phyloP scores from a whole-genome alignment of 192 early-diverging fungal species.

The Backusella sp. region DNA sequence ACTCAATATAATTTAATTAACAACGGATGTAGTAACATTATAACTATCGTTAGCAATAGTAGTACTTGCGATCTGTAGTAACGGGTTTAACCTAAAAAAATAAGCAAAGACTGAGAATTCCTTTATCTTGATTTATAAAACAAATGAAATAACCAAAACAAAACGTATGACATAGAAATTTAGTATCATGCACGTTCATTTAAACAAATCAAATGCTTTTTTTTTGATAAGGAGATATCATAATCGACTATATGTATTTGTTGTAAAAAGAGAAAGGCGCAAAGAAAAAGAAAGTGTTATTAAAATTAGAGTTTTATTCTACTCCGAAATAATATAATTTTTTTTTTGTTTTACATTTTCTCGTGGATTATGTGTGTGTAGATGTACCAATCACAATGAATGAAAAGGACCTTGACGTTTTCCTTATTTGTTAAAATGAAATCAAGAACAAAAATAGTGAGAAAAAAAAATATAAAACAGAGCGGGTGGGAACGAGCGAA shows the following conservation, averaged over 20 bases:
- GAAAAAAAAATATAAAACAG: neutral
- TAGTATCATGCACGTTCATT: neutral
- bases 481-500: neutral
- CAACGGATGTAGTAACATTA: neutral
- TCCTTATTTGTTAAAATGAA: constrained; percentile 11
- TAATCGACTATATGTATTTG: neutral
- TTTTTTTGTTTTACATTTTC: neutral
- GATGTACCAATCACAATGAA: constrained; percentile 1
- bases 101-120: neutral
- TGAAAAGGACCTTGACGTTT: neutral
- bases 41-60: neutral
- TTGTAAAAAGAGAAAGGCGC: neutral
- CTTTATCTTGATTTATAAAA: neutral
- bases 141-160: neutral
- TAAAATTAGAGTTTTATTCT: neutral
- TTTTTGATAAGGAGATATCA: neutral
- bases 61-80: neutral
- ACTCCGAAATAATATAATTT: neutral
- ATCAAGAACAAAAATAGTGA: neutral
- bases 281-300: neutral
- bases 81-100: neutral
- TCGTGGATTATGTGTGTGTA: neutral
- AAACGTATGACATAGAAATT: neutral
- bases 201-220: neutral
- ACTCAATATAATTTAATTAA: neutral